phyloP scores from a whole-genome alignment of 2,329 filamentous ascomycete genomes.

The Thermomyces lanuginosus region DNA sequence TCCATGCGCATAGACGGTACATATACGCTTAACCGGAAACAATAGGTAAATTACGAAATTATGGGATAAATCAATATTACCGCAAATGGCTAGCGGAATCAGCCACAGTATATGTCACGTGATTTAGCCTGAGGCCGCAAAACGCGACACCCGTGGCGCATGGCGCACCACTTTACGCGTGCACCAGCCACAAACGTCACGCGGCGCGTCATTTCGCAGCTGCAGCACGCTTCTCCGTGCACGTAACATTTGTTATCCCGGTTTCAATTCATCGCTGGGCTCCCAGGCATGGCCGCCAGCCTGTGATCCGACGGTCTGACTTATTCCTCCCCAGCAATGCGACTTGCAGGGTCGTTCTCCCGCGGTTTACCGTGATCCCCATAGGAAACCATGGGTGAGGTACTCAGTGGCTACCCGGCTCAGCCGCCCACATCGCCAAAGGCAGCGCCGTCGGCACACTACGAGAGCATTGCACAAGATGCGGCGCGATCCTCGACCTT shows the following conservation, averaged over 20 bases:
- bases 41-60: too few species aligned
- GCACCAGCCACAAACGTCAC: conserved; percentile 11
- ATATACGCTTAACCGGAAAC: too few species aligned
- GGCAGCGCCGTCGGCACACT: conserved; percentile 20
- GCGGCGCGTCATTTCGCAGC: conserved; percentile 1
- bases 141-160: conserved; percentile 11
- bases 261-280: too few species aligned
- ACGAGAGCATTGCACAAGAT: conserved; percentile 12
- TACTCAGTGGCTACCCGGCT: conserved; percentile 32
- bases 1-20: too few species aligned
- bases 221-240: too few species aligned
- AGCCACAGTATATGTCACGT: too few species aligned
- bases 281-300: conserved; percentile 1
- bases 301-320: conserved; percentile 1
- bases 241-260: too few species aligned
- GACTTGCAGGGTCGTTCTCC: conserved; percentile 2
- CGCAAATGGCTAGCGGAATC: too few species aligned
- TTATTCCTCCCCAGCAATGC: conserved; percentile 4
- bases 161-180: conserved; percentile 26
- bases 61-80: too few species aligned
- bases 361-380: conserved; percentile 2
- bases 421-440: conserved; percentile 42
- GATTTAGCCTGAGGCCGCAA: conserved; percentile 12
- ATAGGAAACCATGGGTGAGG: conserved; percentile 28
- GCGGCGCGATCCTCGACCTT: conserved; percentile 20